phyloP scores from a whole-genome alignment of 208 protist species.

The Leishmania tarentolae region DNA sequence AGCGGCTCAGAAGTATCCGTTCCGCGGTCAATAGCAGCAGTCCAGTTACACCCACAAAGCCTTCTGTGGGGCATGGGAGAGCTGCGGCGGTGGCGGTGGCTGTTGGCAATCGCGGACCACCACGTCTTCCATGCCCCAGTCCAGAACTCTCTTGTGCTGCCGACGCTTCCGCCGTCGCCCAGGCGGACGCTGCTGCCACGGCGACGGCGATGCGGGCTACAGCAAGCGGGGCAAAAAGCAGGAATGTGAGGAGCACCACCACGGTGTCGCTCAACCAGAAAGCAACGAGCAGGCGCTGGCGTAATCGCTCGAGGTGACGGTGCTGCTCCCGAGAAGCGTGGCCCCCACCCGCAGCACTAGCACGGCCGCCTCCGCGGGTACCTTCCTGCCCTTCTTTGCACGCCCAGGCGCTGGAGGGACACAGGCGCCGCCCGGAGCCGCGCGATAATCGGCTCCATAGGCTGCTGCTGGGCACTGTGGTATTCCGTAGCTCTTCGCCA shows the following conservation, averaged over 20 bases:
- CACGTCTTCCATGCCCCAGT: background rate
- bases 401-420: background rate
- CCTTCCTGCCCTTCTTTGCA: background rate
- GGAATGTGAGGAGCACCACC: conserved; percentile 1
- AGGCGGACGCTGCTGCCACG: conserved; percentile 1
- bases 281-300: conserved; percentile 10
- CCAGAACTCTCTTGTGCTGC: background rate
- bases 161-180: background rate
- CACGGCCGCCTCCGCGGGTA: no score
- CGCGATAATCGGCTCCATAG: background rate
- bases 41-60: background rate
- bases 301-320: background rate
- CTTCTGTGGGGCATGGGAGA: background rate
- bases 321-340: background rate
- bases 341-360: background rate
- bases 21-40: background rate
- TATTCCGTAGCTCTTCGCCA: background rate
- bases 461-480: background rate
- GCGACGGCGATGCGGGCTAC: conserved; percentile 16
- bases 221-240: conserved; percentile 13
- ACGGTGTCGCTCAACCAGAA: conserved; percentile 17
- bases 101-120: background rate
- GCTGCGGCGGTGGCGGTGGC: background rate
- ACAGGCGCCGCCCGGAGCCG: background rate
- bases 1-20: background rate